phyloP scores from a whole-genome alignment of 495 filamentous ascomycete species.

The Tuber magnatum region DNA sequence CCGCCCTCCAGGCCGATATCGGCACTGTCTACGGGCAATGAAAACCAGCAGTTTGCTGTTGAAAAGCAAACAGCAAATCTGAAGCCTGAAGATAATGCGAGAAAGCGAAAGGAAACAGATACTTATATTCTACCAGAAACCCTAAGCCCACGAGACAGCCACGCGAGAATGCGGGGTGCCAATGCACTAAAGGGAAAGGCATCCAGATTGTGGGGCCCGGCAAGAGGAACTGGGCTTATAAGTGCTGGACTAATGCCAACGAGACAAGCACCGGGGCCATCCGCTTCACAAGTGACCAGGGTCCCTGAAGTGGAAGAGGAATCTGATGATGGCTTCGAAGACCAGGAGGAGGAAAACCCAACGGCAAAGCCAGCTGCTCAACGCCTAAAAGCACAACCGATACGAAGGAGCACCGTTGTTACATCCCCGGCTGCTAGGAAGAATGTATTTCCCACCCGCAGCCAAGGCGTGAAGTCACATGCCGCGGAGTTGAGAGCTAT shows the following conservation, averaged over 20 bases:
- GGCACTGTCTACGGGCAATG: conserved; percentile 15
- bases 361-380: conserved; percentile 13
- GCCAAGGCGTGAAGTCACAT: conserved; percentile 25
- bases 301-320: conserved; percentile 37
- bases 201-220: conserved; percentile 31
- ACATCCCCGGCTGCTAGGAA: conserved; percentile 19
- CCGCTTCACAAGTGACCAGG: conserved; percentile 21
- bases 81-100: conserved; percentile 13
- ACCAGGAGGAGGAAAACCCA: conserved; percentile 35
- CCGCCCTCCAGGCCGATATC: conserved; percentile 28
- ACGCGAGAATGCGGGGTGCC: conserved; percentile 38
- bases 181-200: conserved; percentile 28
- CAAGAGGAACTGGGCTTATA: conserved; percentile 28
- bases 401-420: conserved; percentile 29
- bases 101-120: conserved; percentile 22
- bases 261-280: conserved; percentile 12
- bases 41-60: not conserved
- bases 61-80: conserved; percentile 18
- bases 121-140: conserved; percentile 38
- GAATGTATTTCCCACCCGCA: conserved; percentile 25
- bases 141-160: conserved; percentile 38
- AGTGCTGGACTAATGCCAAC: conserved; percentile 22
- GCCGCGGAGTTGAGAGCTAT: conserved; percentile 53
- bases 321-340: conserved; percentile 20
- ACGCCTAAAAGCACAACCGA: conserved; percentile 27